Evolutionary conservation across 2,329 filamentous ascomycete species (phyloP), one percentile per base, ranked within the genome.

Genomic region (Eurotiales sp.): DNA sequence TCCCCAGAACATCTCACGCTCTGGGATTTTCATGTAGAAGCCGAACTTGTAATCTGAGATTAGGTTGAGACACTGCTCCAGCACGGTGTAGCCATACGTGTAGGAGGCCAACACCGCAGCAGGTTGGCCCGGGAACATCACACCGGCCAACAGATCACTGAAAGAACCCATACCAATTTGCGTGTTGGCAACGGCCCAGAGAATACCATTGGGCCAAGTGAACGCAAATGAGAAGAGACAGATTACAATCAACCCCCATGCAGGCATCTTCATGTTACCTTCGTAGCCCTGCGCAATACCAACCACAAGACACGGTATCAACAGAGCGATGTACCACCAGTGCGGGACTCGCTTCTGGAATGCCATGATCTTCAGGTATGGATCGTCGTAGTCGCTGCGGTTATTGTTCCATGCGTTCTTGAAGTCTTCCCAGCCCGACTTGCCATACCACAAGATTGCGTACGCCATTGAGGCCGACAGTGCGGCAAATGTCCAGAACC

Each of bases 1-100:
- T 29, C 43, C 43, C 43, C 43, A 46, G 43, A 46, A 46, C 43
- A 46, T 46, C 43, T 46, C 43, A 17, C 43, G 43, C 27, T 46
- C 43, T 8, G 43, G 43, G 7, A 46, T 46, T 21, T 46, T 46
- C 43, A 46, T 46, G 43, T 46, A 46, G 43, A 46, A 46, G 4
- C 43, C 43, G 21, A 46, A 46, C 27, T 46, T 46, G 43, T 32
- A 46, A 34, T 46, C 43, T 8, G 43, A 46, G 7, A 46, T 32
- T 14, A 46, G 43, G 12, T 46, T 46, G 14, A 46, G 4, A 46
- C 15, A 15, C 43, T 46, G 43, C 25, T 11, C 10, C 3, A 46
- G 43, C 22, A 46, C 19, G n/a, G 22, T n/a, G 12, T 30, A 22
- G 29, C 43, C 43, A 17, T 46, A 46, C 2, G 29, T 30, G 29